Conservation (phyloP, 192 early-diverging fungal species). For the Allomyces javanicus region DNA sequence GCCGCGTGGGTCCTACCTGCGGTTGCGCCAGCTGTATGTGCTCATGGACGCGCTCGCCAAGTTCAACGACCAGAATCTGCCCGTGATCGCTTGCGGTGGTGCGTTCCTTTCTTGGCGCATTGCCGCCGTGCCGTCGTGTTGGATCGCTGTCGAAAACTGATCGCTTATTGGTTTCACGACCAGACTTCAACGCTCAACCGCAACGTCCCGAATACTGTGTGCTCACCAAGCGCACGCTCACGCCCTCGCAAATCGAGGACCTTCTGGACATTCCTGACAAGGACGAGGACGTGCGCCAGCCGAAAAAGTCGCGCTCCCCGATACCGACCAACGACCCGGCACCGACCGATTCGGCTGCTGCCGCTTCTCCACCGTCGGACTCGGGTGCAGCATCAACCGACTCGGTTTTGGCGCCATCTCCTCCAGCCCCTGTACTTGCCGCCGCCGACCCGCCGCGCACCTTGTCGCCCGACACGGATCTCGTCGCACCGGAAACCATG, state of each 20-base stretch:
- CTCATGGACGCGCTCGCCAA: not conserved
- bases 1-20: not conserved
- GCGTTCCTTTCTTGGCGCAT: not conserved
- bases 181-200: not conserved
- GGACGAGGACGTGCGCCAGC: not conserved
- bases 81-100: not conserved
- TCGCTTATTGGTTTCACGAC: not conserved
- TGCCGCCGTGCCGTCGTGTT: not conserved
- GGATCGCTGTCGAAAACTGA: not conserved
- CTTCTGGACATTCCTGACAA: not conserved
- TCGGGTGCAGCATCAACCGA: too few relatives aligned
- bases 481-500: too few relatives aligned
- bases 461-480: too few relatives aligned
- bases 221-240: not conserved
- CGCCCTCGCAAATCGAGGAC: not conserved
- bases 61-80: not conserved
- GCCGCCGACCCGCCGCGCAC: too few relatives aligned
- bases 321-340: not conserved
- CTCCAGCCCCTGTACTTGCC: too few relatives aligned
- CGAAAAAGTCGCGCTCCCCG: not conserved
- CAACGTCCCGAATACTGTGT: not conserved
- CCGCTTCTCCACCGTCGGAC: too few relatives aligned
- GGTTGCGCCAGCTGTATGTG: not conserved
- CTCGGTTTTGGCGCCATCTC: too few relatives aligned
- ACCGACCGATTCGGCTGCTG: not conserved